Percentiles rank a stretch among this genome's conserved stretches.
phyloP scores from a whole-genome alignment of 257 asterid genomes.

The Plantago major region DNA sequence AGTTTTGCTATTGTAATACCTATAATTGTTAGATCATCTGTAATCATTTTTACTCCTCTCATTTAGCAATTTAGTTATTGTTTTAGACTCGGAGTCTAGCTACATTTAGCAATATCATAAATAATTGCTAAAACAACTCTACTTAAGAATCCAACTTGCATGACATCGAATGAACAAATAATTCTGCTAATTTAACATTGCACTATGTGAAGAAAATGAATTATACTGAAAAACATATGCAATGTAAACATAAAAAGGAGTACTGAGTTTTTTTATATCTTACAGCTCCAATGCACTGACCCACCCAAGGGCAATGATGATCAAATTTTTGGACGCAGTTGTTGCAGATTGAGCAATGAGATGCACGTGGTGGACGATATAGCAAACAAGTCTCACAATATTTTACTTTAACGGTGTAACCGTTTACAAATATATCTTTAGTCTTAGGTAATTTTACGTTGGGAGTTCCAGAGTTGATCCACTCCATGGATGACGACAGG shows the following conservation, averaged over 20 bases:
- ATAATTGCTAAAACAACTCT: too few relatives aligned
- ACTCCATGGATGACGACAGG: constrained; percentile 45
- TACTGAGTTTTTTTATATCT: constrained; percentile 19
- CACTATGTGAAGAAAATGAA: not conserved
- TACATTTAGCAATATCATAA: too few relatives aligned
- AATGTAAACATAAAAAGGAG: not conserved
- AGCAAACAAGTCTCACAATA: constrained; percentile 82
- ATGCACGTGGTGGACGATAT: constrained; percentile 91
- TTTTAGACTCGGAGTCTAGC: too few relatives aligned
- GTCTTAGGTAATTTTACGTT: constrained; percentile 60
- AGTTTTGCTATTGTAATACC: too few relatives aligned
- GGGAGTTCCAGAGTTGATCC: constrained; percentile 44
- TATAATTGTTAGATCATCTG: too few relatives aligned
- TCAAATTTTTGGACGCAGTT: constrained; percentile 92
- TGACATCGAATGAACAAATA: too few relatives aligned
- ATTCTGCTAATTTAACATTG: too few relatives aligned
- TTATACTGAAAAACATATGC: not conserved
- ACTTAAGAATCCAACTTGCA: too few relatives aligned
- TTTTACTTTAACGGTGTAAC: constrained; percentile 62
- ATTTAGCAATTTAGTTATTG: too few relatives aligned
- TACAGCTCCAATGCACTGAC: constrained; percentile 90
- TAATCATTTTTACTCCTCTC: too few relatives aligned
- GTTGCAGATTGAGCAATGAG: constrained; percentile 96
- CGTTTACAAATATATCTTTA: constrained; percentile 61
- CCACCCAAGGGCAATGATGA: constrained; percentile 99